phyloP scores from a whole-genome alignment of 495 filamentous ascomycete genomes.

The Copromyces sp. region DNA sequence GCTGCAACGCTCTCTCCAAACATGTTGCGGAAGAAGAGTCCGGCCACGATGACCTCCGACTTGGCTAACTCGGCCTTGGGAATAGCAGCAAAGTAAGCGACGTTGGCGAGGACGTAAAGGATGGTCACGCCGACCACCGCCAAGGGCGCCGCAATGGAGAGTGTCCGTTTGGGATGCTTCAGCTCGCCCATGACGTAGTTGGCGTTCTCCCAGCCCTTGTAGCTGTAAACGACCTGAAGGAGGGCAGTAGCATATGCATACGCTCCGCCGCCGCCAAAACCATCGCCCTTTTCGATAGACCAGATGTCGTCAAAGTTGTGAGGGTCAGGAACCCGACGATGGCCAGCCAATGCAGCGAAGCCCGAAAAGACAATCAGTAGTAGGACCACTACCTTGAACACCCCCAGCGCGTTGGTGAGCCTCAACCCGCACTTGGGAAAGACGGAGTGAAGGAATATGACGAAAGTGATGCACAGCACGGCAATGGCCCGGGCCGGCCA shows the following conservation, averaged over 20 bases:
- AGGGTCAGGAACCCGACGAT: constrained; percentile 16
- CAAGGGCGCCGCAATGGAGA: constrained; percentile 50
- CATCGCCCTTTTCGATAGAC: constrained; percentile 29
- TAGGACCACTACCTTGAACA: constrained; percentile 55
- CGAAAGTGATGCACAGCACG: constrained; percentile 43
- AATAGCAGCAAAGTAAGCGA: constrained; percentile 48
- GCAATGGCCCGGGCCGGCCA: constrained; percentile 54
- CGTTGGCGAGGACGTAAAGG: constrained; percentile 54
- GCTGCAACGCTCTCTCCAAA: constrained; percentile 31
- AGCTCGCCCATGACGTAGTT: constrained; percentile 50
- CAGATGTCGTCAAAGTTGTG: constrained; percentile 25
- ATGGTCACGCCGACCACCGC: constrained; percentile 47
- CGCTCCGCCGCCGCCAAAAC: constrained; percentile 29
- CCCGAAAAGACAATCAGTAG: constrained; percentile 51
- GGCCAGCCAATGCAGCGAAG: constrained; percentile 37
- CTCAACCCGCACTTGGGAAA: constrained; percentile 52
- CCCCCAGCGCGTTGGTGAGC: constrained; percentile 51
- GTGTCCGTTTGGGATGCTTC: constrained; percentile 48
- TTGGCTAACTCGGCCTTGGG: constrained; percentile 40
- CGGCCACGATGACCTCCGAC: constrained; percentile 35
- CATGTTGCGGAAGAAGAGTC: constrained; percentile 39
- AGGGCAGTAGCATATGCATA: constrained; percentile 38
- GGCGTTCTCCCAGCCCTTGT: constrained; percentile 38
- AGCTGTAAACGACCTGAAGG: constrained; percentile 40
- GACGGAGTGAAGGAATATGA: constrained; percentile 45